Evolutionary conservation across 176 grass and related monocot species (phyloP), one percentile per base, ranked within the genome.

Genomic region (Zizania latifolia): DNA sequence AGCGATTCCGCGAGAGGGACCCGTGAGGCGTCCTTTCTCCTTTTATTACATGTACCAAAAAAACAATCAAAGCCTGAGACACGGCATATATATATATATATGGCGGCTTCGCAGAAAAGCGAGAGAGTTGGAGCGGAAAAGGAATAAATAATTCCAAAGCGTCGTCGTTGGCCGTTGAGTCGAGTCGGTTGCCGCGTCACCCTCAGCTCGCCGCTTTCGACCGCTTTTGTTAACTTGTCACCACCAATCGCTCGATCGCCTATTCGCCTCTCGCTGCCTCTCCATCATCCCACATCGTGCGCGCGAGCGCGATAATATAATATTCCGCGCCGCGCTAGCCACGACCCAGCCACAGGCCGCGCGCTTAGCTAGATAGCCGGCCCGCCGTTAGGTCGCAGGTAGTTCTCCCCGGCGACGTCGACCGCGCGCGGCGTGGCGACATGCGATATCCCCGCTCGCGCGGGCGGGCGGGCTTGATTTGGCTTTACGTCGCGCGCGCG

Each of bases 211-310:
- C 14, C 19, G 48, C 66, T 67, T 59, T 58, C 32, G 35, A 41
- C 34, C 72, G 65, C 67, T 68, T n/a, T 83, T 78, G 68, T 68
- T 83, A 43, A 33, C 73, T 50, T 54, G 80, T 87, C 80, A 83
- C 85, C 41, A n/a, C 79, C 79, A 30, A 41, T 13, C 41, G 12
- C 56, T 10, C 13, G n/a, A n/a, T n/a, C n/a, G n/a, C n/a, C n/a
- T n/a, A n/a, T n/a, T n/a, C n/a, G n/a, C n/a, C n/a, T n/a, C n/a
- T n/a, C n/a, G n/a, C n/a, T n/a, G n/a, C n/a, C n/a, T n/a, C n/a
- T n/a, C n/a, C n/a, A n/a, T n/a, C 9, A 36, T 4, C 4, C 10
- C 48, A 21, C 48, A 22, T 22, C 48, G 48, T 22, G 48, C 19
- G 48, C 48, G 48, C 48, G 48, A n/a, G 8, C n/a, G n/a, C n/a